phyloP scores from a whole-genome alignment of 75 land plant genomes.

The Gnetum montanum region DNA sequence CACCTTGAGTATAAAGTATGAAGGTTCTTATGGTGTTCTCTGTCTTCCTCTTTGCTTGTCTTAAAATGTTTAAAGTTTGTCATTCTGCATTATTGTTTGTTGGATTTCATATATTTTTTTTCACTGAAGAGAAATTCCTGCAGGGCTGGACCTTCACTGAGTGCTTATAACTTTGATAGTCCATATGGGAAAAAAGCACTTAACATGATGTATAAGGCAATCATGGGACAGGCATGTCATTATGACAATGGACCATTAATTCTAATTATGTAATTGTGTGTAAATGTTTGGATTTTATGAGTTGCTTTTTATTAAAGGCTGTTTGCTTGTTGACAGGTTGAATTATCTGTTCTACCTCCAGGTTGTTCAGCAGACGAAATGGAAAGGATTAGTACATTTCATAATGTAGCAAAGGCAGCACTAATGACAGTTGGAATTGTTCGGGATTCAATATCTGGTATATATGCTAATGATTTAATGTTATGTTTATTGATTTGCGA shows the following conservation, averaged over 20 bases:
- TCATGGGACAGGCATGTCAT: constrained; percentile 83
- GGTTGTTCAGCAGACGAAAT: constrained; percentile 62
- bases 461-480: neutral
- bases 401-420: constrained; percentile 59
- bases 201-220: constrained; percentile 58
- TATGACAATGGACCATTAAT: too few relatives aligned
- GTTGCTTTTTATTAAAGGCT: too few relatives aligned
- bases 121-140: constrained; percentile 14
- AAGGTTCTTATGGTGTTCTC: neutral
- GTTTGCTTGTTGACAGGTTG: constrained; percentile 36
- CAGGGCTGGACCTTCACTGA: constrained; percentile 85
- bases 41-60: neutral
- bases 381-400: constrained; percentile 42
- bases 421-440: constrained; percentile 83
- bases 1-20: neutral
- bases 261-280: too few relatives aligned
- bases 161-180: constrained; percentile 94
- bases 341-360: constrained; percentile 67
- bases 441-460: constrained; percentile 66
- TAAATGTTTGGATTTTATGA: too few relatives aligned
- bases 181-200: constrained; percentile 81
- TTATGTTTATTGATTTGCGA: neutral
- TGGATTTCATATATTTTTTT: neutral
- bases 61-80: neutral
- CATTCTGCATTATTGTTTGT: neutral